Base-by-base conservation (phyloP, 257 asterid species). In the Fraxinus americana region DNA sequence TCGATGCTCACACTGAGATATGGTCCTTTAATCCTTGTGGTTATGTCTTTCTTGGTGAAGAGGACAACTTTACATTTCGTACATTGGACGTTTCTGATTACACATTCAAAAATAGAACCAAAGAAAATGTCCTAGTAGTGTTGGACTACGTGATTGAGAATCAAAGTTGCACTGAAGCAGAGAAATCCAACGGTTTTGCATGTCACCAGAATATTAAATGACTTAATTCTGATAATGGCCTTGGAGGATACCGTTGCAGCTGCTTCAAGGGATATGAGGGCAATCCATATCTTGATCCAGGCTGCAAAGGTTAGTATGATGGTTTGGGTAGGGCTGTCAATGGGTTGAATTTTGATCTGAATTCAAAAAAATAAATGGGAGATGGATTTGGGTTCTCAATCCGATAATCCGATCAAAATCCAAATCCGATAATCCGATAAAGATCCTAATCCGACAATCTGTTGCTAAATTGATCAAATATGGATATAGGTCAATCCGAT, bases 301-400 rank as follows among this genome's bases (percentile, higher is more conserved):
- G 92, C 32, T 93, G 98, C 86, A 89, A 79, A 80, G 97, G 98
- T n/a, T 92, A 29, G 32, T 54, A 39, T n/a, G n/a, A n/a, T n/a
- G n/a, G n/a, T n/a, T n/a, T n/a, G n/a, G n/a, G n/a, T n/a, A n/a
- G n/a, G n/a, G n/a, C n/a, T n/a, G n/a, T n/a, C n/a, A n/a, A n/a
- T n/a, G n/a, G n/a, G n/a, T n/a, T n/a, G n/a, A n/a, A n/a, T n/a
- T n/a, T n/a, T n/a, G n/a, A n/a, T n/a, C n/a, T n/a, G n/a, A n/a
- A n/a, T n/a, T n/a, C n/a, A n/a, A n/a, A n/a, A n/a, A n/a, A n/a
- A n/a, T n/a, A n/a, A n/a, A n/a, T n/a, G n/a, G n/a, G n/a, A n/a
- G n/a, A n/a, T n/a, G n/a, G n/a, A n/a, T n/a, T n/a, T n/a, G n/a
- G n/a, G n/a, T n/a, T n/a, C n/a, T n/a, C n/a, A n/a, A n/a, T n/a